A percentile compares a stretch with the other conserved stretches of the same genome.
These are phyloP conservation scores for Musa balbisiana DNA, from an alignment of 202 grass and related monocot species.

Conservation along the genomic window DNA sequence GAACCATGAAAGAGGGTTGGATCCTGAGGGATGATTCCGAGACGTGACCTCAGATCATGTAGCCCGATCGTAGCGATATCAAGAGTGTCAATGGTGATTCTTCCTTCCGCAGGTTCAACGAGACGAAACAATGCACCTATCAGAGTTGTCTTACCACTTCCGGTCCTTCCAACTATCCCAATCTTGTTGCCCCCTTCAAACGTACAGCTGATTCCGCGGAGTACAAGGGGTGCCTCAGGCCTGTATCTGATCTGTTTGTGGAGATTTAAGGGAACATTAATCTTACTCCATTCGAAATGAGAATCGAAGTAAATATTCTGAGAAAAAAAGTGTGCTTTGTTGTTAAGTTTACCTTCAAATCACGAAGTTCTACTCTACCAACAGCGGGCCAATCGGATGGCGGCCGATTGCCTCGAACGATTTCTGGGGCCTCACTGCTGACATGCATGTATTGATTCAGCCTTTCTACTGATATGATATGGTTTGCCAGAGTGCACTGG, in stretches of 20 bases:
- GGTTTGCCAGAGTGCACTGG: conserved; percentile 60
- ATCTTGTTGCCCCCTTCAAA: conserved; percentile 79
- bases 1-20: conserved; percentile 84
- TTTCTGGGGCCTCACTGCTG: conserved; percentile 56
- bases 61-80: conserved; percentile 66
- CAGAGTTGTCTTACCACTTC: conserved; percentile 90
- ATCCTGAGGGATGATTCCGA: conserved; percentile 94
- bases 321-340: neutral
- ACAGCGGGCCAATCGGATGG: conserved; percentile 56
- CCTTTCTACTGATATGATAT: conserved; percentile 88
- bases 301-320: neutral
- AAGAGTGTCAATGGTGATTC: conserved; percentile 57
- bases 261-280: conserved; percentile 8
- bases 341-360: conserved; percentile 55
- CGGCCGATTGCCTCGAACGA: conserved; percentile 52
- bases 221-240: conserved; percentile 52
- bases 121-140: conserved; percentile 82
- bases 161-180: conserved; percentile 83
- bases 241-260: conserved; percentile 67
- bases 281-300: neutral
- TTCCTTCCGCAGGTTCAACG: conserved; percentile 73
- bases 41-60: conserved; percentile 72
- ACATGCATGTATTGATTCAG: conserved; percentile 84
- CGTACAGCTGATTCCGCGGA: conserved; percentile 69
- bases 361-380: conserved; percentile 64